These are phyloP conservation scores for Penicillium daleae DNA, from an alignment of 495 filamentous ascomycete genomes.

Conservation along the genomic window DNA sequence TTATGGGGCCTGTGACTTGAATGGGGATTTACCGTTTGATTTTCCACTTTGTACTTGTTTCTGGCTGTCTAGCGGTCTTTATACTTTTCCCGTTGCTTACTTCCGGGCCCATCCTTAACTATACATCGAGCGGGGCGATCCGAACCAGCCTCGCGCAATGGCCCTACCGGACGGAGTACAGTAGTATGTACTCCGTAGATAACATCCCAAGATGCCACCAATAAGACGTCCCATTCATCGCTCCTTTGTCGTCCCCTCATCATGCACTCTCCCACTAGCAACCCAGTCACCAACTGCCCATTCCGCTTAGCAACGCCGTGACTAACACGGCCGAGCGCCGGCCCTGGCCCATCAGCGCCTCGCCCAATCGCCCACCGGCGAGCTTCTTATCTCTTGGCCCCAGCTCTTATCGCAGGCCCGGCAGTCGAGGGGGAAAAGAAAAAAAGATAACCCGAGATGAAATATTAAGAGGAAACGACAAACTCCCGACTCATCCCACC, in stretches of 20 bases:
- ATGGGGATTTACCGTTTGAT: not conserved
- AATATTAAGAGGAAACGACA: not conserved
- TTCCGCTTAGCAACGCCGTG: constrained; percentile 13
- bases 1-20: not conserved
- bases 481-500: not conserved
- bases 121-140: not conserved
- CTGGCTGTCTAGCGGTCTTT: not conserved
- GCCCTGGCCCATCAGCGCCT: too few species aligned
- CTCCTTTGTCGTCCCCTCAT: not conserved
- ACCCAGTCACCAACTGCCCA: not conserved
- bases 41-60: not conserved
- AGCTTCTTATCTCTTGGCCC: constrained; percentile 27
- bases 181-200: not conserved
- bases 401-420: constrained; percentile 4
- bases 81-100: not conserved
- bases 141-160: too few species aligned
- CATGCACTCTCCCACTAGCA: not conserved
- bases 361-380: constrained; percentile 22
- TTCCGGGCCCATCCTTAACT: not conserved
- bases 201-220: not conserved
- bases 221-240: not conserved
- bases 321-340: constrained; percentile 30
- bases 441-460: not conserved
- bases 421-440: constrained; percentile 6
- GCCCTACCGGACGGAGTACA: too few species aligned